Conservation (phyloP, 106 monocot genomes). For the Cymbidium sinense region DNA sequence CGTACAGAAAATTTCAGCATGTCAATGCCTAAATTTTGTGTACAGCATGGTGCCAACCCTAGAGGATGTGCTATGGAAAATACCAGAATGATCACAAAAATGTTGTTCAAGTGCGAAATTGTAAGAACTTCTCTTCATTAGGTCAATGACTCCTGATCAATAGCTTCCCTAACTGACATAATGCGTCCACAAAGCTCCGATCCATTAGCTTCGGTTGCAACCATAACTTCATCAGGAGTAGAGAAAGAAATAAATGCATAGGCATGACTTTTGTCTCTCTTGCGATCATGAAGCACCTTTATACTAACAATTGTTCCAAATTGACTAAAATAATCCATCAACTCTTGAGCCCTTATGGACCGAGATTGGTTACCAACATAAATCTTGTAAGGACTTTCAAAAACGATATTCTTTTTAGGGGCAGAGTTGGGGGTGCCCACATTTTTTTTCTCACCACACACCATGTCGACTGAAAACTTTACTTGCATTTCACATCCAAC, state of each 20-base stretch:
- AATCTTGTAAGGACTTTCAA: constrained; percentile 65
- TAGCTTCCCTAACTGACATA: constrained; percentile 40
- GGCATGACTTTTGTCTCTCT: constrained; percentile 60
- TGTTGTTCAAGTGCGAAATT: not conserved
- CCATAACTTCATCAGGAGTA: constrained; percentile 44
- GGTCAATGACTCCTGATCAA: constrained; percentile 11
- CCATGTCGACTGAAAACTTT: constrained; percentile 63
- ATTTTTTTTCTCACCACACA: constrained; percentile 50
- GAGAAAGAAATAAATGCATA: constrained; percentile 82
- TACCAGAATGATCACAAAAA: not conserved
- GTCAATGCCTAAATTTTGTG: not conserved
- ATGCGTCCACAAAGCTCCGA: constrained; percentile 50
- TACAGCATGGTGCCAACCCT: not conserved
- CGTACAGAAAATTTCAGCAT: no score
- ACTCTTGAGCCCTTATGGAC: constrained; percentile 58
- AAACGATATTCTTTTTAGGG: constrained; percentile 48
- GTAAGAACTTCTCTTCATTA: not conserved
- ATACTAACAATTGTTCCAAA: constrained; percentile 70
- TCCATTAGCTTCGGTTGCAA: constrained; percentile 42
- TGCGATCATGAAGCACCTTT: constrained; percentile 61
- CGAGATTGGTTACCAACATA: constrained; percentile 80
- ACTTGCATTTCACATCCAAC: constrained; percentile 74
- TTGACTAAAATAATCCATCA: constrained; percentile 70
- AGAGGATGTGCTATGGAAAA: not conserved
- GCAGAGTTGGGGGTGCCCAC: constrained; percentile 23